Conservation (phyloP, 345 rosid species). For the Geranium brycei region DNA sequence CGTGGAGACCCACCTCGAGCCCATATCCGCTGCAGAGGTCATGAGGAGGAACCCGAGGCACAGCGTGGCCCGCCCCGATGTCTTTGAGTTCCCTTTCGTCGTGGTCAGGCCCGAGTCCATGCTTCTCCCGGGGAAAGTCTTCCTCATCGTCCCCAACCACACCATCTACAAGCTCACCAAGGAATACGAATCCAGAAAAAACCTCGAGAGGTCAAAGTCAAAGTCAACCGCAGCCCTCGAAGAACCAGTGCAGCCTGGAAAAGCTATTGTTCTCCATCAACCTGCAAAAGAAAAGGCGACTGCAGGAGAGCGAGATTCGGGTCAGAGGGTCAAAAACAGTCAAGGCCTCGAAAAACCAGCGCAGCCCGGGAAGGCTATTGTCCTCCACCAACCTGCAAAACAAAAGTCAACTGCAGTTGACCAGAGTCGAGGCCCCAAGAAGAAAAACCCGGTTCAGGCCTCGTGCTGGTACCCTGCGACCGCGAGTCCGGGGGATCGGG, state of each 20-base stretch:
- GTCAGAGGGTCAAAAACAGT: too few species aligned
- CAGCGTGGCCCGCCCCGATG: constrained; percentile 30
- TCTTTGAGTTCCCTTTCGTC: constrained; percentile 38
- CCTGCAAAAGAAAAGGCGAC: background rate
- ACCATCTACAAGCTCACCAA: constrained; percentile 23
- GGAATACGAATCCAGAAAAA: background rate
- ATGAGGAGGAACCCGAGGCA: constrained; percentile 38
- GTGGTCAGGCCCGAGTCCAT: constrained; percentile 33
- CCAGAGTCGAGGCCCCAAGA: background rate
- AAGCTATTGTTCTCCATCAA: background rate
- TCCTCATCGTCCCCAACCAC: constrained; percentile 29
- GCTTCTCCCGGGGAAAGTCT: constrained; percentile 24
- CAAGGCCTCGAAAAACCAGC: too few species aligned
- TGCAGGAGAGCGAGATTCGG: too few species aligned
- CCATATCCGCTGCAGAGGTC: constrained; percentile 30
- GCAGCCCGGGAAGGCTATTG: background rate
- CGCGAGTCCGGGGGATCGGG: constrained; percentile 1
- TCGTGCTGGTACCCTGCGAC: background rate
- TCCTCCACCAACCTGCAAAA: background rate
- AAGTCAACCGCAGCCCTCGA: background rate
- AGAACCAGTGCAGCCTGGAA: constrained; percentile 5
- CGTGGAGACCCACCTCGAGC: constrained; percentile 21
- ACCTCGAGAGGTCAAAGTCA: constrained; percentile 1
- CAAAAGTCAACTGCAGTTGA: background rate
- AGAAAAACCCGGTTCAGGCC: background rate